Evolutionary conservation across 139 green algal species (phyloP).

Genomic region (Volvox africanus): DNA sequence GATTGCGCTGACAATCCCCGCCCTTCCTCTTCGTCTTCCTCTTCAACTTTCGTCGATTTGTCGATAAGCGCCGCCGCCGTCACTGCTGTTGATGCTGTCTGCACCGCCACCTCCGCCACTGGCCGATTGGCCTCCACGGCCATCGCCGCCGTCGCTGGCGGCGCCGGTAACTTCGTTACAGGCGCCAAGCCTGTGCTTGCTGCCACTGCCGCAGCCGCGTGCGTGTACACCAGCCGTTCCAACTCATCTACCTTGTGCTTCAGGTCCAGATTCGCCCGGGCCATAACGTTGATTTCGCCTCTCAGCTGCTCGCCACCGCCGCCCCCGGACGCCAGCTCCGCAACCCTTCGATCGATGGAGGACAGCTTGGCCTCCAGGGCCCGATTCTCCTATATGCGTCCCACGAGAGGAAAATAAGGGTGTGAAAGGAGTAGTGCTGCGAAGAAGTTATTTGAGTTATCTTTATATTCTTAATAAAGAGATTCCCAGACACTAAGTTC

Average conservation of each 20-base stretch:
- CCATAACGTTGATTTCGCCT: slow-evolving; percentile 16
- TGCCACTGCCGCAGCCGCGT: background rate
- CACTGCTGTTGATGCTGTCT: too few relatives aligned
- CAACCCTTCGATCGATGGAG: slow-evolving; percentile 21
- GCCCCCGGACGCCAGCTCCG: background rate
- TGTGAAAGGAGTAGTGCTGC: background rate
- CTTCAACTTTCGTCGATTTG: too few relatives aligned
- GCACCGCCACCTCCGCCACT: too few relatives aligned
- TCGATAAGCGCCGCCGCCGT: too few relatives aligned
- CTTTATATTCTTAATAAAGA: background rate
- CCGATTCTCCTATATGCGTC: slow-evolving; percentile 22
- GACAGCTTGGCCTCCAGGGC: slow-evolving; percentile 18
- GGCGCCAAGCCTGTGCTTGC: background rate
- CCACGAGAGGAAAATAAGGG: background rate
- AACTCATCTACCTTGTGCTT: slow-evolving; percentile 39
- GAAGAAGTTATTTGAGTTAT: background rate
- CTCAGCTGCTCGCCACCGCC: background rate
- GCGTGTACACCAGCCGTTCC: slow-evolving; percentile 22
- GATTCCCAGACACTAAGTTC: background rate
- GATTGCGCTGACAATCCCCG: too few relatives aligned
- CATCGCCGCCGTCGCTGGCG: too few relatives aligned
- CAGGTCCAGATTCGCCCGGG: slow-evolving; percentile 17
- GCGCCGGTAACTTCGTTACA: too few relatives aligned
- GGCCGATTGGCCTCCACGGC: too few relatives aligned
- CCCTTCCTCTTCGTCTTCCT: too few relatives aligned